phyloP scores from a whole-genome alignment of 192 early-diverging fungal species.

The Lobosporangium transversale region DNA sequence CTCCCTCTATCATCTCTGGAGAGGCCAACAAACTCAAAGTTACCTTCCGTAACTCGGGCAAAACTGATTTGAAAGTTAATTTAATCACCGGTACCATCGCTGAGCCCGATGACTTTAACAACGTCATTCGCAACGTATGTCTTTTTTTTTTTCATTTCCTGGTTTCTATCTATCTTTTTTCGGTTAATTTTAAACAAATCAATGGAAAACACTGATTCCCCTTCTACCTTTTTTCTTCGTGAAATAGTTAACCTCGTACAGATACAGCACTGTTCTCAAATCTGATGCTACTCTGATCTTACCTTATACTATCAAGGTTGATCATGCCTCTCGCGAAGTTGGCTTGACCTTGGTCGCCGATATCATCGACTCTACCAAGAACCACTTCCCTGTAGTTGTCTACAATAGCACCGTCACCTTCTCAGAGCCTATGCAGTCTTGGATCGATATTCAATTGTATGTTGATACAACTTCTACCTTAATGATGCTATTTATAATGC shows the following conservation, averaged over 20 bases:
- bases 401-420: slow-evolving; percentile 52
- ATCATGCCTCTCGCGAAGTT: slow-evolving; percentile 43
- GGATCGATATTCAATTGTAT: slow-evolving; percentile 50
- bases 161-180: too few species aligned
- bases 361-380: slow-evolving; percentile 46
- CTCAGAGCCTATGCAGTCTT: slow-evolving; percentile 43
- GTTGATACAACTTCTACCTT: too few species aligned
- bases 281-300: slow-evolving; percentile 41
- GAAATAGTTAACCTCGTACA: slow-evolving; percentile 43
- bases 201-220: not conserved
- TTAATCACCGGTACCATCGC: slow-evolving; percentile 39
- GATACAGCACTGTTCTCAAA: slow-evolving; percentile 48
- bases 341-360: slow-evolving; percentile 51
- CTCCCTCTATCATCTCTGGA: slow-evolving; percentile 38
- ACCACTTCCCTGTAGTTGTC: slow-evolving; percentile 45
- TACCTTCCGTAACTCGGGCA: slow-evolving; percentile 50
- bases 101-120: slow-evolving; percentile 36
- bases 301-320: slow-evolving; percentile 48
- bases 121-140: slow-evolving; percentile 52
- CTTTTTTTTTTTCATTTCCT: too few species aligned
- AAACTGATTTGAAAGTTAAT: slow-evolving; percentile 51
- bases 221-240: not conserved
- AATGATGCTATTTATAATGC: too few species aligned
- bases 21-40: slow-evolving; percentile 50
- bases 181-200: too few species aligned